phyloP scores from a whole-genome alignment of 2,329 filamentous ascomycete species.

The Thermothelomyces thermophilus region DNA sequence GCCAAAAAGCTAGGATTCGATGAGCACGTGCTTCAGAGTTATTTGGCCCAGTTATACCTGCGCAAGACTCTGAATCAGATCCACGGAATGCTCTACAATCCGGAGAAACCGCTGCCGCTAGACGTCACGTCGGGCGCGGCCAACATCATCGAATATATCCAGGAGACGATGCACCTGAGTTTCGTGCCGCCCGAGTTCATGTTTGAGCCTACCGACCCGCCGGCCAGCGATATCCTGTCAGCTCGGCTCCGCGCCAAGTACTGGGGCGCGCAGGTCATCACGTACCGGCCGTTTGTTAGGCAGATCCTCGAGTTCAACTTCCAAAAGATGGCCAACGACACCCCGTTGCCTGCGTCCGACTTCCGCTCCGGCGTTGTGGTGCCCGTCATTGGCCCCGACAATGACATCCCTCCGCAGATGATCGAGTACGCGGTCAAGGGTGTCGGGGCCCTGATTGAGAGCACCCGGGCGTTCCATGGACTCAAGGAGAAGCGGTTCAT shows the following conservation, averaged over 20 bases:
- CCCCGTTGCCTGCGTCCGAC: constrained; percentile 23
- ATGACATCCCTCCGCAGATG: constrained; percentile 36
- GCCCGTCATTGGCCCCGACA: constrained; percentile 13
- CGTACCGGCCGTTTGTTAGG: constrained; percentile 68
- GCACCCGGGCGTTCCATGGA: constrained; percentile 72
- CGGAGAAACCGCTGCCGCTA: constrained; percentile 29
- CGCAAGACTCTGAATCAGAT: constrained; percentile 59
- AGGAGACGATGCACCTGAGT: constrained; percentile 26
- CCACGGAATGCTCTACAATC: constrained; percentile 50
- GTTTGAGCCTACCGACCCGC: constrained; percentile 62
- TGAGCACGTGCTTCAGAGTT: constrained; percentile 49
- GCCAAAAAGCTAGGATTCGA: constrained; percentile 40
- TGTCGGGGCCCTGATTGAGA: constrained; percentile 70
- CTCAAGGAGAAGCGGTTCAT: constrained; percentile 62
- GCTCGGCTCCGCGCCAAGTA: constrained; percentile 89
- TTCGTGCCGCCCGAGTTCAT: constrained; percentile 45
- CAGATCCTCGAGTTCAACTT: constrained; percentile 47
- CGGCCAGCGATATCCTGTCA: constrained; percentile 68
- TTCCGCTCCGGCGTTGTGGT: constrained; percentile 2
- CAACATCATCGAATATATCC: constrained; percentile 40
- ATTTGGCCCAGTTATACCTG: constrained; percentile 57
- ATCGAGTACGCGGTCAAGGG: constrained; percentile 54
- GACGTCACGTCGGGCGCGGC: constrained; percentile 24
- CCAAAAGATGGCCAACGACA: constrained; percentile 24
- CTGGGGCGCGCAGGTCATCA: constrained; percentile 86